phyloP scores from a whole-genome alignment of 805 yeast species.

The Hermanozyma aechmeae region DNA sequence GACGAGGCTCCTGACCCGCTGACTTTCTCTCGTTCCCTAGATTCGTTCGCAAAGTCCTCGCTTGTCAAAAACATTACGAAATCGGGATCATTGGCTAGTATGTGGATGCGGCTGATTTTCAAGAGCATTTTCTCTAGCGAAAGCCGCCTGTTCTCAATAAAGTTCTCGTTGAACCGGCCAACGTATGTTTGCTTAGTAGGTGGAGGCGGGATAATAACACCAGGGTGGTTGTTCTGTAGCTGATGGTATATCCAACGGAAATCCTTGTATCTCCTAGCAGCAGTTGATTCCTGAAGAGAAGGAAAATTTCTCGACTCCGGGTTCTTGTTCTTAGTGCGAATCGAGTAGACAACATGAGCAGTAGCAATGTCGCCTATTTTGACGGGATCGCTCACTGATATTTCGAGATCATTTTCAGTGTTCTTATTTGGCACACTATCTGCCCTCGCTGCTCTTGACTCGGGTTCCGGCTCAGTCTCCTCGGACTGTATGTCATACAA shows the following conservation, averaged over 20 bases:
- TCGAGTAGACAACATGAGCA: conserved; percentile 82
- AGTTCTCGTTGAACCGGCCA: conserved; percentile 85
- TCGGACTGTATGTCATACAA: conserved; percentile 31
- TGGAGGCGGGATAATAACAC: conserved; percentile 79
- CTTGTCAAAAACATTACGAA: conserved; percentile 71
- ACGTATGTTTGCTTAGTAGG: conserved; percentile 93
- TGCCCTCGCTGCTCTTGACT: conserved; percentile 2
- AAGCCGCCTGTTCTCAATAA: conserved; percentile 76
- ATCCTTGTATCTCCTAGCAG: conserved; percentile 81
- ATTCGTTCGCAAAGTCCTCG: conserved; percentile 56
- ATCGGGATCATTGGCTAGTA: conserved; percentile 63
- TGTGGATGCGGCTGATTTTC: conserved; percentile 51
- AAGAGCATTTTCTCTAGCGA: conserved; percentile 80
- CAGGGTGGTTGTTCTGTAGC: conserved; percentile 78
- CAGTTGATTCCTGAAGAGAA: conserved; percentile 18
- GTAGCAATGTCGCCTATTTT: conserved; percentile 86
- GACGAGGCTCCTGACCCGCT: conserved; percentile 44
- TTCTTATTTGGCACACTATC: not conserved
- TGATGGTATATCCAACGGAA: conserved; percentile 93
- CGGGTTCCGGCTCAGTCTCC: conserved; percentile 6
- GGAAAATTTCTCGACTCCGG: conserved; percentile 17
- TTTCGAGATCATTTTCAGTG: conserved; percentile 34
- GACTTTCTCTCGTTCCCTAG: conserved; percentile 59
- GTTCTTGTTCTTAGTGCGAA: conserved; percentile 51
- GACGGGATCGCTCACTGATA: conserved; percentile 81